These are phyloP conservation scores for Podospora sp. DNA, from an alignment of 495 filamentous ascomycete species.

Conservation along the genomic window DNA sequence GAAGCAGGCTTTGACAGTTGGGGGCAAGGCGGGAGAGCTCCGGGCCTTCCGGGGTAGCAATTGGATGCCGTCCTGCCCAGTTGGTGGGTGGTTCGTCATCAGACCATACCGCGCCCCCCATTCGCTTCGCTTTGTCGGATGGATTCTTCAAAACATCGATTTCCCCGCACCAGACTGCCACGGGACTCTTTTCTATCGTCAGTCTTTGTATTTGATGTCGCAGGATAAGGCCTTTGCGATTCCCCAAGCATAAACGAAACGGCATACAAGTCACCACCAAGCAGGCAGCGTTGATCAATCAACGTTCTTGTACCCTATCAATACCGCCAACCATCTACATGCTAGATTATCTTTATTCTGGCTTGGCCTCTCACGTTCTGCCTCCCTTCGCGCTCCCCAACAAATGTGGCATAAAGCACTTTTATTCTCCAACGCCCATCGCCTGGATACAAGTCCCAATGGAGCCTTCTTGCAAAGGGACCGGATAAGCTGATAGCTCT, in stretches of 20 bases:
- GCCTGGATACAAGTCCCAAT: not conserved
- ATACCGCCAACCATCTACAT: too few relatives aligned
- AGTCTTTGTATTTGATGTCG: not conserved
- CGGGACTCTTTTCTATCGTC: not conserved
- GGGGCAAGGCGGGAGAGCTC: not conserved
- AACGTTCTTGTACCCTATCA: too few relatives aligned
- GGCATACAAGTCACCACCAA: not conserved
- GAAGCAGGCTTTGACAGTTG: not conserved
- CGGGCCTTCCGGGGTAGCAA: conserved; percentile 1
- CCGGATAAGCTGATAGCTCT: not conserved
- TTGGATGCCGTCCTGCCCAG: not conserved
- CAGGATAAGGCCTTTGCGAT: not conserved
- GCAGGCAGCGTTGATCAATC: too few relatives aligned
- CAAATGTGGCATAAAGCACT: not conserved
- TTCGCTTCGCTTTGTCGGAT: conserved; percentile 2
- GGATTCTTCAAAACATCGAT: not conserved
- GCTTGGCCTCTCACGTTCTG: not conserved
- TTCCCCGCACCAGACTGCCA: not conserved
- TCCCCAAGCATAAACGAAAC: not conserved
- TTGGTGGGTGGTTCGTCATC: not conserved
- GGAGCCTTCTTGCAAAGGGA: not conserved
- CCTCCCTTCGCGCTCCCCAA: not conserved
- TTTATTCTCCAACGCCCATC: not conserved
- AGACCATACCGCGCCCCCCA: not conserved
- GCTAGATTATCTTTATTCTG: too few relatives aligned